Evolutionary conservation across 75 land plant genomes (phyloP), one percentile per base, ranked within the genome.

Genomic region (Adiantum capillusveneris): DNA sequence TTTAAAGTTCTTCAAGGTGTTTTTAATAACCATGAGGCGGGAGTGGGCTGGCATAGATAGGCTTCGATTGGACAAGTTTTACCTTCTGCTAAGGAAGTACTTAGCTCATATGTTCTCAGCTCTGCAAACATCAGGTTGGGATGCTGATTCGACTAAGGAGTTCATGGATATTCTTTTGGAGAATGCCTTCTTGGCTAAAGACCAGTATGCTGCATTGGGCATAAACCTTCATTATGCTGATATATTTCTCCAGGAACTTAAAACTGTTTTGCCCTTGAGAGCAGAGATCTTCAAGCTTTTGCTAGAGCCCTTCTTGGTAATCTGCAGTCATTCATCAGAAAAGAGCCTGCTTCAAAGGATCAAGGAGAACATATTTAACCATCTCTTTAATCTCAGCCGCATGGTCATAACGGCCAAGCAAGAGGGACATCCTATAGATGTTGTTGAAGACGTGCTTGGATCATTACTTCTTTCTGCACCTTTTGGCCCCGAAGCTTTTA

Each of bases 1-100:
- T 0, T 25, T 62, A 11, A 49, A 44, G 0, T 92, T 74, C 60
- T 79, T 92, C 57, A 59, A 70, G 42, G 71, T 49, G 11, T 84
- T 81, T 63, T 36, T 88, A 11, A 29, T 68, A 44, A 88, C 98
- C 14, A 68, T 92, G 63, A 72, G 84, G 19, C 79, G 95, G 0
- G 98, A 92, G 75, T 92, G 98, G 98, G 20, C 63, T 57, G 94
- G 98, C n/a, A 92, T 92, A 45, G 98, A 92, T 44, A 53, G 45
- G 24, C 69, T 85, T 39, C 73, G 95, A 70, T 65, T 92, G 34
- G 95, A 92, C 53, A 92, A 88, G 75, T 92, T 92, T 54, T 92
- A 92, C 49, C 78, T 85, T 29, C 62, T 88, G 39, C 64, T 84
- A 57, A 62, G 84, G 18, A 62, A 78, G 25, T 81, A 82, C 55